Conservation (phyloP, 1,139 yeast species). For the Geotrichum cucujoidarum region DNA sequence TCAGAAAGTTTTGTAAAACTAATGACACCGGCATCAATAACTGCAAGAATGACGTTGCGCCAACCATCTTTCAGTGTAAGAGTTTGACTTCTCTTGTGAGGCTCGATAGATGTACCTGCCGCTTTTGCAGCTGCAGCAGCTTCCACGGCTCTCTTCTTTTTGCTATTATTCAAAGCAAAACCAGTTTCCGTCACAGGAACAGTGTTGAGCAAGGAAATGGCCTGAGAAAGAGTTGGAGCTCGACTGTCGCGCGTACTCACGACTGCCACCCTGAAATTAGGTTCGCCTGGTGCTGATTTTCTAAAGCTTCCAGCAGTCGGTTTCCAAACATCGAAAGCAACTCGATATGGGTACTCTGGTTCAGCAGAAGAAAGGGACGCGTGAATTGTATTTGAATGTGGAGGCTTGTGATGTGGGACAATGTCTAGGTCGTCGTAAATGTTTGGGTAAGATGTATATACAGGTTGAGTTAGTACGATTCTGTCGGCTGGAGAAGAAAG, state of each 20-base stretch:
- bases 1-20: conserved; percentile 60
- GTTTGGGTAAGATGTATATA: conserved; percentile 21
- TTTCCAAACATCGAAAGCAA: conserved; percentile 74
- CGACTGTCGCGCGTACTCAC: conserved; percentile 46
- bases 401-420: conserved; percentile 25
- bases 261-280: conserved; percentile 71
- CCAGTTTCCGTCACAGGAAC: conserved; percentile 27
- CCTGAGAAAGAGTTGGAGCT: conserved; percentile 50
- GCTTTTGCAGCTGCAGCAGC: conserved; percentile 26
- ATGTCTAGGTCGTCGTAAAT: conserved; percentile 25
- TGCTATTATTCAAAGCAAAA: conserved; percentile 22
- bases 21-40: conserved; percentile 66
- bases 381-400: conserved; percentile 17
- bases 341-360: conserved; percentile 24
- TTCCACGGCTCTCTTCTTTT: conserved; percentile 21
- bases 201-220: conserved; percentile 33
- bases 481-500: neutral
- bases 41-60: conserved; percentile 54
- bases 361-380: conserved; percentile 2
- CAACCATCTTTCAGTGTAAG: conserved; percentile 45
- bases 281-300: conserved; percentile 62
- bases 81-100: conserved; percentile 28
- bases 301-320: conserved; percentile 62
- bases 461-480: conserved; percentile 3
- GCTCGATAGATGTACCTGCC: conserved; percentile 18